A percentile compares a stretch with the other conserved stretches of the same genome.
Conservation (phyloP, 148 eudicot species). For the Selenicereus undatus region DNA sequence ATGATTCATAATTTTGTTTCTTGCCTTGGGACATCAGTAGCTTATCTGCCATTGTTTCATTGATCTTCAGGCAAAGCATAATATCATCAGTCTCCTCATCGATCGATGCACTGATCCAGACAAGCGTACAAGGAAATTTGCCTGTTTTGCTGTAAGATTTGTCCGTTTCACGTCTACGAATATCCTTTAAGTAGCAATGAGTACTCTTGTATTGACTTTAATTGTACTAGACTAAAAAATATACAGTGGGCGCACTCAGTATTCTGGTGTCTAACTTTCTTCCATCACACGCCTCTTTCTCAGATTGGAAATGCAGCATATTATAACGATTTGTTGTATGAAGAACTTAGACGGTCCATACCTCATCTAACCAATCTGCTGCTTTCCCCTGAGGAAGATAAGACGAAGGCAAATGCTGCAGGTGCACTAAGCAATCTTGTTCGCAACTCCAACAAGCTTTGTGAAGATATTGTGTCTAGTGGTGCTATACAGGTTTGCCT, state of each 20-base stretch:
- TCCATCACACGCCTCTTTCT: neutral
- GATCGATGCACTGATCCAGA: slow-evolving; percentile 89
- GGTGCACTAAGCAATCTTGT: slow-evolving; percentile 97
- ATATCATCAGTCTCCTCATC: slow-evolving; percentile 58
- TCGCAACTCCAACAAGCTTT: slow-evolving; percentile 83
- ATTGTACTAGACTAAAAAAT: neutral
- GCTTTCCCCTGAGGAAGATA: slow-evolving; percentile 81
- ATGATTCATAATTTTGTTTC: neutral
- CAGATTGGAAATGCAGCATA: slow-evolving; percentile 98
- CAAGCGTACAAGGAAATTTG: slow-evolving; percentile 87
- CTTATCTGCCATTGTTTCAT: slow-evolving; percentile 1
- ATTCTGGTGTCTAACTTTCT: neutral
- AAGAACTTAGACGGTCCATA: slow-evolving; percentile 74
- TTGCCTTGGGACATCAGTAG: neutral
- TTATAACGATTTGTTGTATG: slow-evolving; percentile 77
- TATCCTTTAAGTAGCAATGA: neutral
- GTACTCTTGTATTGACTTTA: neutral
- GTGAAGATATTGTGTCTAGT: slow-evolving; percentile 80
- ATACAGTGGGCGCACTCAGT: neutral
- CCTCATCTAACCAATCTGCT: slow-evolving; percentile 75
- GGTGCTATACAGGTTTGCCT: slow-evolving; percentile 86
- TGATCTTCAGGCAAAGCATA: slow-evolving; percentile 55
- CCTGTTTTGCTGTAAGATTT: slow-evolving; percentile 88
- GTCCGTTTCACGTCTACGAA: neutral
- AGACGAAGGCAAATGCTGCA: slow-evolving; percentile 95